Evolutionary conservation across 2,329 filamentous ascomycete species (phyloP), one percentile per base, ranked within the genome.

Genomic region (Penicillium sp.): DNA sequence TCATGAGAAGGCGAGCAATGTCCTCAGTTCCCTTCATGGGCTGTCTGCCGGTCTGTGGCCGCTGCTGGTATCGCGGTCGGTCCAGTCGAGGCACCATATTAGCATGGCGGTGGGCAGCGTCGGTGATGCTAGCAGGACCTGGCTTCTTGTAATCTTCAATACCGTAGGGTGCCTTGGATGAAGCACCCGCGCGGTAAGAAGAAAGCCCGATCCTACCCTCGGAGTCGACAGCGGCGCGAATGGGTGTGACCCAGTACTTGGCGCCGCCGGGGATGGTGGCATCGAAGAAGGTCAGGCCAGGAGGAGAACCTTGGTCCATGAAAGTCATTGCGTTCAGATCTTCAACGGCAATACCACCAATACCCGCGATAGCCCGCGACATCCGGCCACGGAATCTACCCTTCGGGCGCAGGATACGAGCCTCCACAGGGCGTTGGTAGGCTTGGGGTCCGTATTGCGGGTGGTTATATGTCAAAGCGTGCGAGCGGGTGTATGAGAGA

Each of bases 401-500:
- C 70, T 76, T 79, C 5, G 82, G 79, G 51, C 79, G 75, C 55
- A 89, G 70, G 19, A 88, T 79, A 61, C 87, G 84, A 4, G 85
- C 83, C 60, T 83, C 72, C 3, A 88, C 78, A 0, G 86, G 86
- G 4, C 79, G 68, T 24, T 77, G 77, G 31, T 75, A 67, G 2
- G 73, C 73, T 66, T 87, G 86, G 10, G 87, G 87, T 4, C 87
- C 87, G 64, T 83, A 82, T 33, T 82, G 70, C 2, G 86, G 84
- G 68, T 88, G 85, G 67, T 88, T 89, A 65, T 81, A 76, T 46
- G 85, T 74, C 66, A 82, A 77, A 22, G 83, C 77, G 55, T 80
- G 78, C 13, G 83, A 83, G 50, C 84, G 81, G 3, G 84, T 75
- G 69, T 89, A 89, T 14, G 83, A 83, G 5, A 89, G 77, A 62